A percentile compares a stretch with the other conserved stretches of the same genome.
phyloP scores from a whole-genome alignment of 108 stramenopile species.

The Licmophora abbreviata region DNA sequence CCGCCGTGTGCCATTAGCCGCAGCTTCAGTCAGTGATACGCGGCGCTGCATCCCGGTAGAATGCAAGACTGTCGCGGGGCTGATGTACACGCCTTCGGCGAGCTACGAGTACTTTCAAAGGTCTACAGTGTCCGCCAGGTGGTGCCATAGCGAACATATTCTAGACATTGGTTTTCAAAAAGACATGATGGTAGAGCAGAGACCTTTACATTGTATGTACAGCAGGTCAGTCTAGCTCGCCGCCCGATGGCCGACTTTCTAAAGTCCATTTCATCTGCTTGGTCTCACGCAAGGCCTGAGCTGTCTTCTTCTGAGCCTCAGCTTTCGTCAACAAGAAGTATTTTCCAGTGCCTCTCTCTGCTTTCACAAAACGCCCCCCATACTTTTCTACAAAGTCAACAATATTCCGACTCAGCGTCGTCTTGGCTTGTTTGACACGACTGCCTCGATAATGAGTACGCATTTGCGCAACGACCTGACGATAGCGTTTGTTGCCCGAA shows the following conservation, averaged over 20 bases:
- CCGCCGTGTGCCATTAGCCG: too few species aligned
- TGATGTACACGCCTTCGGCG: too few species aligned
- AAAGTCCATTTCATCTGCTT: slow-evolving; percentile 6
- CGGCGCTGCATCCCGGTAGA: too few species aligned
- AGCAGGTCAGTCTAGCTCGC: neutral
- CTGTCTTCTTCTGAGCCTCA: slow-evolving; percentile 36
- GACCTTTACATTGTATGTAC: neutral
- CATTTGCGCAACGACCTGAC: slow-evolving; percentile 1
- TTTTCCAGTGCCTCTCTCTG: slow-evolving; percentile 12
- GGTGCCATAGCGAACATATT: too few species aligned
- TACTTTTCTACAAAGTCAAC: slow-evolving; percentile 15
- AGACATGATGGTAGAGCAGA: neutral
- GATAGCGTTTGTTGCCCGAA: slow-evolving; percentile 2
- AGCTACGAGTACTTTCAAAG: too few species aligned
- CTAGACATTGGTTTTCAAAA: too few species aligned
- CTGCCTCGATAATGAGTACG: neutral
- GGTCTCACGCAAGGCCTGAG: slow-evolving; percentile 32
- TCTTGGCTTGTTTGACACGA: neutral
- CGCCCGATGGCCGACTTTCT: neutral
- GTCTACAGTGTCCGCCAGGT: too few species aligned
- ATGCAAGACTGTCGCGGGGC: too few species aligned
- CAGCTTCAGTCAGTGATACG: too few species aligned
- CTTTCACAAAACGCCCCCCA: slow-evolving; percentile 39
- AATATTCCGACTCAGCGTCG: neutral
- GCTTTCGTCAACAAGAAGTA: slow-evolving; percentile 16